Percentiles rank a stretch among this genome's conserved stretches.
Evolutionary conservation across 495 filamentous ascomycete genomes (phyloP).

Genomic region (Ascodesmis nigricans): DNA sequence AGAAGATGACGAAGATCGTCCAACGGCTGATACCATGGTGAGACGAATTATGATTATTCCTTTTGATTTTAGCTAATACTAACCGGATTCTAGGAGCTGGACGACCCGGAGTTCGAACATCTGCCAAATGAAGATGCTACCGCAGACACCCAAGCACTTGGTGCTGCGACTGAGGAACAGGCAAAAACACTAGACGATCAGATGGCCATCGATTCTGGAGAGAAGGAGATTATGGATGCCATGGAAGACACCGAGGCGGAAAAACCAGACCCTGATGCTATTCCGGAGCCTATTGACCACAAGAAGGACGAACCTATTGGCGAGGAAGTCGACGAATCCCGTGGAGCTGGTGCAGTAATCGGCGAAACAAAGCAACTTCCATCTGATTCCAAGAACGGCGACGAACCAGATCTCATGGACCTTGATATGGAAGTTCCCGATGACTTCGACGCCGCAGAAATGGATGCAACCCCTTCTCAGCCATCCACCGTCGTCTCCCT

Average conservation of each 20-base stretch:
- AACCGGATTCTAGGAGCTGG: slow-evolving; percentile 23
- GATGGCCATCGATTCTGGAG: slow-evolving; percentile 56
- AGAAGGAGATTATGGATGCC: slow-evolving; percentile 31
- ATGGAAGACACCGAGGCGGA: slow-evolving; percentile 38
- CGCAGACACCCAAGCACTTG: slow-evolving; percentile 74
- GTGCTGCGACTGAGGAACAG: slow-evolving; percentile 71
- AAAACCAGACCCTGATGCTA: slow-evolving; percentile 27
- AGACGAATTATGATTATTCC: slow-evolving; percentile 1
- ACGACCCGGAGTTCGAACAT: slow-evolving; percentile 67
- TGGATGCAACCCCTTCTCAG: slow-evolving; percentile 29
- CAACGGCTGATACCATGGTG: slow-evolving; percentile 25
- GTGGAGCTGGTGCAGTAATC: slow-evolving; percentile 24
- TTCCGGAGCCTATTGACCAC: slow-evolving; percentile 28
- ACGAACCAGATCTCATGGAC: slow-evolving; percentile 19
- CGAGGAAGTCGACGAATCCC: slow-evolving; percentile 20
- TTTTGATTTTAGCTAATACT: no score
- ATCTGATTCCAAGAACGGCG: slow-evolving; percentile 16
- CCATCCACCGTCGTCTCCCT: slow-evolving; percentile 41
- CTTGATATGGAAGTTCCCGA: slow-evolving; percentile 9
- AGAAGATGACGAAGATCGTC: slow-evolving; percentile 34
- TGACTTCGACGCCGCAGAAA: slow-evolving; percentile 4
- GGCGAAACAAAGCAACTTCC: slow-evolving; percentile 11
- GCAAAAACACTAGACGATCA: slow-evolving; percentile 58
- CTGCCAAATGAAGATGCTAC: slow-evolving; percentile 57
- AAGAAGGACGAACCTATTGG: slow-evolving; percentile 24